phyloP scores from a whole-genome alignment of 176 grass and related monocot genomes.

The Urochloa ruziziensis region DNA sequence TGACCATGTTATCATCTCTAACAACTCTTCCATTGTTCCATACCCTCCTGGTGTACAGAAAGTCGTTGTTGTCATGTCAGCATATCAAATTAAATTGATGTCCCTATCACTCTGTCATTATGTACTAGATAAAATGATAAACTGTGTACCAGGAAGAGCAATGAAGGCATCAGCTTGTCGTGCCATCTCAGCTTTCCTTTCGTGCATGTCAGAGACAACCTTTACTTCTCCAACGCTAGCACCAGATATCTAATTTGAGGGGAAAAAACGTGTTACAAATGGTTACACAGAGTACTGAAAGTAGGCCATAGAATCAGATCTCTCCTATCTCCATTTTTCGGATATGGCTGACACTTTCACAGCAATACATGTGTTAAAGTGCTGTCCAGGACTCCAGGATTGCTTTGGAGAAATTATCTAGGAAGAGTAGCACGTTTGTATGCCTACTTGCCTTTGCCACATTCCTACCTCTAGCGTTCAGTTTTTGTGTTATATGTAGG shows the following conservation, averaged over 20 bases:
- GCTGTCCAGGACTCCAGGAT: background rate
- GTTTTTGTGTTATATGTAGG: slow-evolving; percentile 1
- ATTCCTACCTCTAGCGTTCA: background rate
- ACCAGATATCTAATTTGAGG: slow-evolving; percentile 75
- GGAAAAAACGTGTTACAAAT: background rate
- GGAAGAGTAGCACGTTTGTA: background rate
- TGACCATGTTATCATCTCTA: slow-evolving; percentile 99
- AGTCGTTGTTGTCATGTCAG: slow-evolving; percentile 25
- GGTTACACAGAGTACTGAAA: background rate
- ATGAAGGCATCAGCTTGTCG: slow-evolving; percentile 83
- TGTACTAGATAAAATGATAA: background rate
- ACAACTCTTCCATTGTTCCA: slow-evolving; percentile 96
- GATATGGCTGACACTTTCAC: background rate
- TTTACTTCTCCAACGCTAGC: slow-evolving; percentile 82
- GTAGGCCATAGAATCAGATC: background rate
- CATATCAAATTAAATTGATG: background rate
- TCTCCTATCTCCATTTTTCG: background rate
- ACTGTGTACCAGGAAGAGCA: slow-evolving; percentile 78
- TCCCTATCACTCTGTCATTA: background rate
- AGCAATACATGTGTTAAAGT: background rate
- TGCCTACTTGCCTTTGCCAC: background rate
- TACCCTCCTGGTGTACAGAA: slow-evolving; percentile 69
- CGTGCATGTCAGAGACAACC: slow-evolving; percentile 82
- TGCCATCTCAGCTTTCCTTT: slow-evolving; percentile 96
- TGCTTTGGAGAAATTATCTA: background rate